These are phyloP conservation scores for Asclepias syriaca DNA, from an alignment of 257 asterid species.

Conservation along the genomic window DNA sequence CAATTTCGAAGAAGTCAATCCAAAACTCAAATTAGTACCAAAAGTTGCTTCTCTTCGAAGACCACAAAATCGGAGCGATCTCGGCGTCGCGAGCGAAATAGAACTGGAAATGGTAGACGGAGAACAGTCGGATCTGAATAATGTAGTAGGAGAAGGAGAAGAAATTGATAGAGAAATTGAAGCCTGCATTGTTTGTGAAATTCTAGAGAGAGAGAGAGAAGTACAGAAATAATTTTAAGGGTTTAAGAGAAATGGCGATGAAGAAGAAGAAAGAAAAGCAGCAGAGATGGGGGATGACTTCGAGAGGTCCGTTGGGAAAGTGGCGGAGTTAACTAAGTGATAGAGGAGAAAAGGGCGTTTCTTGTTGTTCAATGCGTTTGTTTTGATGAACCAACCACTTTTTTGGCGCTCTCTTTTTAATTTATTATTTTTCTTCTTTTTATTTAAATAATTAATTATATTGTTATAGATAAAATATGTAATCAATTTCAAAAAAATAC, in stretches of 20 bases:
- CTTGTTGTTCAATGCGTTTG: neutral
- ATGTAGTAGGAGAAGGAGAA: constrained; percentile 31
- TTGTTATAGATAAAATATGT: too few relatives aligned
- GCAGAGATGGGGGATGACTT: constrained; percentile 26
- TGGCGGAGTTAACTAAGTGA: constrained; percentile 69
- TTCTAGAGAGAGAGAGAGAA: constrained; percentile 6
- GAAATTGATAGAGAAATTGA: constrained; percentile 57
- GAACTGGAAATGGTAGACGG: constrained; percentile 15
- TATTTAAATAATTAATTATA: too few relatives aligned
- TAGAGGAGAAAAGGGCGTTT: neutral
- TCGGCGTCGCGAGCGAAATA: constrained; percentile 29
- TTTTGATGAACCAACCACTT: constrained; percentile 20
- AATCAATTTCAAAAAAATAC: too few relatives aligned
- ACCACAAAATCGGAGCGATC: constrained; percentile 80
- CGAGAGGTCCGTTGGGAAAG: constrained; percentile 52
- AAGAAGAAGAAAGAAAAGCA: too few relatives aligned
- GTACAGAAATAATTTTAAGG: neutral
- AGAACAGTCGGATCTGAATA: constrained; percentile 39
- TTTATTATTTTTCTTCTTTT: neutral
- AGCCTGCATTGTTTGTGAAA: constrained; percentile 50
- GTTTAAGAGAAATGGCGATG: neutral
- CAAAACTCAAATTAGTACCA: constrained; percentile 23
- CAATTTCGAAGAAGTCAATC: neutral
- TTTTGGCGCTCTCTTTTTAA: constrained; percentile 5
- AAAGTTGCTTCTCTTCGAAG: constrained; percentile 63